These are phyloP conservation scores for Suillus subalutaceus DNA, from an alignment of 768 basidiomycete genomes.

Conservation along the genomic window DNA sequence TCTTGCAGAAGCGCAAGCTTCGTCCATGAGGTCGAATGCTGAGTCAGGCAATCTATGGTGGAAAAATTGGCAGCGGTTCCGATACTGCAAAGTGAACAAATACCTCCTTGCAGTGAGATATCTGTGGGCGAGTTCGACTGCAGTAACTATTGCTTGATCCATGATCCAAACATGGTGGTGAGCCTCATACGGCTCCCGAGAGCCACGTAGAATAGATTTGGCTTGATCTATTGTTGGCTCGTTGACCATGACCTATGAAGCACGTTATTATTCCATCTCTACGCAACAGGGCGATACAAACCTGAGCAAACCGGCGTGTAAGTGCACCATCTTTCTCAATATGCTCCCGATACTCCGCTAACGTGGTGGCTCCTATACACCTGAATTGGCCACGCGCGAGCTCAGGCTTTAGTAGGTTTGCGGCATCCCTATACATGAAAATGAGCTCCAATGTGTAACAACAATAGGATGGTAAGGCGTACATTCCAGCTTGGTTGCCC, in stretches of 20 bases:
- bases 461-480: background rate
- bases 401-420: slow-evolving; percentile 14
- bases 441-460: background rate
- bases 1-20: slow-evolving; percentile 15
- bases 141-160: slow-evolving; percentile 13
- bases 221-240: slow-evolving; percentile 14
- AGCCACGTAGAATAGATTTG: slow-evolving; percentile 15
- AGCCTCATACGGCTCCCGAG: slow-evolving; percentile 11
- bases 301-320: slow-evolving; percentile 15
- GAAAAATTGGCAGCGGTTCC: background rate
- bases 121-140: slow-evolving; percentile 14
- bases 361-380: slow-evolving; percentile 14
- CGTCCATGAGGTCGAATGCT: slow-evolving; percentile 14
- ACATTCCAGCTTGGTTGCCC: slow-evolving; percentile 13
- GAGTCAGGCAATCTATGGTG: slow-evolving; percentile 14
- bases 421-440: slow-evolving; percentile 12
- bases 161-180: slow-evolving; percentile 14
- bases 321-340: slow-evolving; percentile 17
- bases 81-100: background rate
- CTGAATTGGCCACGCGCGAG: slow-evolving; percentile 16
- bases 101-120: slow-evolving; percentile 16
- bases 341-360: slow-evolving; percentile 14
- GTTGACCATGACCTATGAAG: slow-evolving; percentile 13
- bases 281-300: background rate
- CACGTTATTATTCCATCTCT: background rate